A percentile compares a stretch with the other conserved stretches of the same genome.
phyloP scores from a whole-genome alignment of 345 rosid genomes.

The Eucalyptus melliodora region DNA sequence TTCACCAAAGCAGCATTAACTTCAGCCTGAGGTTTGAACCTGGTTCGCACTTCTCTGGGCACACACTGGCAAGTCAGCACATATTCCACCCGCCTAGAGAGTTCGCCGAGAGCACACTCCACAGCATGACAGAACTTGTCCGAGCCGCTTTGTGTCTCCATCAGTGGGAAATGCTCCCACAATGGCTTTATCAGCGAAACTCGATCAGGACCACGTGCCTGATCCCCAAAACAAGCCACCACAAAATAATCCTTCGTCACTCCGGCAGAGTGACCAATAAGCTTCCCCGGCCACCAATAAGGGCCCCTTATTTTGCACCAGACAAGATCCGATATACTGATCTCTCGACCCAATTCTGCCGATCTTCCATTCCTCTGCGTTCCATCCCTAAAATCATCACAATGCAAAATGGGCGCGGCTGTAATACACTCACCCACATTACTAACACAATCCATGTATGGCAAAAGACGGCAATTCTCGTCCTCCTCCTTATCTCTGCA shows the following conservation, averaged over 20 bases:
- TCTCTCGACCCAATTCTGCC: not conserved
- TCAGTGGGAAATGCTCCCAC: constrained; percentile 27
- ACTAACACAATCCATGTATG: not conserved
- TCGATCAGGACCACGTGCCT: constrained; percentile 65
- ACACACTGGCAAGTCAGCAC: constrained; percentile 72
- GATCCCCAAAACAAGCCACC: constrained; percentile 69
- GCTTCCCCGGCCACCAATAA: constrained; percentile 96
- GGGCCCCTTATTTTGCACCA: constrained; percentile 91
- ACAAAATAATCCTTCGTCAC: constrained; percentile 28
- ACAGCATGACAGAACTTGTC: constrained; percentile 41
- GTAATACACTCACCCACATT: not conserved
- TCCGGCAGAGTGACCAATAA: constrained; percentile 50
- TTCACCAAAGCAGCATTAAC: constrained; percentile 48
- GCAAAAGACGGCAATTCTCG: not conserved
- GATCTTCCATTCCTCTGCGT: not conserved
- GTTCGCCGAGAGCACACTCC: constrained; percentile 63
- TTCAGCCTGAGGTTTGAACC: constrained; percentile 33
- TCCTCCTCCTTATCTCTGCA: not conserved
- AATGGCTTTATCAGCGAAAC: constrained; percentile 55
- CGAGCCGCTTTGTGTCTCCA: constrained; percentile 49
- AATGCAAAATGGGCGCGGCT: not conserved
- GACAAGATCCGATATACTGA: constrained; percentile 47
- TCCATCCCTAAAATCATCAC: not conserved
- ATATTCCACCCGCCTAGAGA: constrained; percentile 57
- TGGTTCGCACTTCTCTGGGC: constrained; percentile 21